Percentiles rank a stretch among this genome's conserved stretches.
phyloP scores from a whole-genome alignment of 257 asterid genomes.

The Solanum commersonii region DNA sequence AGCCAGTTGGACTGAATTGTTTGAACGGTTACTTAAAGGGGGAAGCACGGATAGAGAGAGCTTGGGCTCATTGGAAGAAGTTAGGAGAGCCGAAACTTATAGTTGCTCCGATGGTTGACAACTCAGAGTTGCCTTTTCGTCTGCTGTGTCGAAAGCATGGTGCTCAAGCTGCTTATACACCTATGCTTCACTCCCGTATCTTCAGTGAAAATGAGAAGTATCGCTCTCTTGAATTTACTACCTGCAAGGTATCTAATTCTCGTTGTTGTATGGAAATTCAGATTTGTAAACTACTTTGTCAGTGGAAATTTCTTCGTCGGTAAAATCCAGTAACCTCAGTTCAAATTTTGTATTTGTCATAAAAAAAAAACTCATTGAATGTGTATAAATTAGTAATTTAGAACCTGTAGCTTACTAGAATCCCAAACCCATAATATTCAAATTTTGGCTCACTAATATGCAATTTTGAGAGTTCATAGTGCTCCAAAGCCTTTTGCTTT shows the following conservation, averaged over 20 bases:
- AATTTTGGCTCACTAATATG: neutral
- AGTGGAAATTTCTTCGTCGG: neutral
- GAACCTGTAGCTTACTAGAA: neutral
- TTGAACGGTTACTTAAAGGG: conserved; percentile 55
- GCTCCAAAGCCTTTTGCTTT: neutral
- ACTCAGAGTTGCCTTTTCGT: conserved; percentile 96
- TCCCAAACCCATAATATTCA: neutral
- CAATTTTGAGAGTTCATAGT: neutral
- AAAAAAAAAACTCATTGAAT: neutral
- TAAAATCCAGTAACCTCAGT: neutral
- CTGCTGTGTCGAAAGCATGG: conserved; percentile 91
- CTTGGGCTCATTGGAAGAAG: conserved; percentile 88
- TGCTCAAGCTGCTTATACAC: conserved; percentile 93
- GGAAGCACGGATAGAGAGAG: conserved; percentile 70
- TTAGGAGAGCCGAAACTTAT: conserved; percentile 66
- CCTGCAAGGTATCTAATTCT: conserved; percentile 38
- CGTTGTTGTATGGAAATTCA: neutral
- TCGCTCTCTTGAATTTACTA: conserved; percentile 79
- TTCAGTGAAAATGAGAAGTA: conserved; percentile 69
- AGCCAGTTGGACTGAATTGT: conserved; percentile 10
- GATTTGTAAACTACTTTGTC: neutral
- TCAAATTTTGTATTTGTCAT: neutral
- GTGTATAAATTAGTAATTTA: neutral
- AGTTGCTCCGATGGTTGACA: conserved; percentile 97
- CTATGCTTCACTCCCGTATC: conserved; percentile 93